These are phyloP conservation scores for Yarrowia galli DNA, from an alignment of 1,139 yeast genomes.

Conservation along the genomic window DNA sequence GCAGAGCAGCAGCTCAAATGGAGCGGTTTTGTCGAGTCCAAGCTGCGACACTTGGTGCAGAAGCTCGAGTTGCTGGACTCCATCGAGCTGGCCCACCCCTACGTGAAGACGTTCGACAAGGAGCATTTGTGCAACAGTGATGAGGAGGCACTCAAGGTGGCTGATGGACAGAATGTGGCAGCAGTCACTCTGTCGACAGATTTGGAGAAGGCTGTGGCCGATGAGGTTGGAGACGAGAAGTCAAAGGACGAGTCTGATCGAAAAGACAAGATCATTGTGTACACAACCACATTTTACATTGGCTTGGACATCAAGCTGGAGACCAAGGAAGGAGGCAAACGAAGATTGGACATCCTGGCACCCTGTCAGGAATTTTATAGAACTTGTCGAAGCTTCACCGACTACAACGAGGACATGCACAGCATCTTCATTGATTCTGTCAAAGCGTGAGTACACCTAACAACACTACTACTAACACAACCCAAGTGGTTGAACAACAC, in stretches of 20 bases:
- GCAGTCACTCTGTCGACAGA: slow-evolving; percentile 43
- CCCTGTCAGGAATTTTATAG: slow-evolving; percentile 91
- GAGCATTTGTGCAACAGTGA: slow-evolving; percentile 62
- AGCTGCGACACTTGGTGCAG: slow-evolving; percentile 76
- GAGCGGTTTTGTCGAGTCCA: slow-evolving; percentile 93
- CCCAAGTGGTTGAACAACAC: too few relatives aligned
- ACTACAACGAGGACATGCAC: slow-evolving; percentile 67
- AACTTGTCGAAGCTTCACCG: slow-evolving; percentile 75
- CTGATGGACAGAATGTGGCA: slow-evolving; percentile 54
- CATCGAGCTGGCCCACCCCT: slow-evolving; percentile 87
- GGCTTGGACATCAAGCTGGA: slow-evolving; percentile 74
- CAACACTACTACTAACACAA: not conserved
- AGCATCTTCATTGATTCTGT: slow-evolving; percentile 74
- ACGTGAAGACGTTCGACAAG: slow-evolving; percentile 74
- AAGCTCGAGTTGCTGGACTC: slow-evolving; percentile 81
- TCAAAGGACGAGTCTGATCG: slow-evolving; percentile 48
- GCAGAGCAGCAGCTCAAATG: slow-evolving; percentile 85
- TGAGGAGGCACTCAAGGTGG: slow-evolving; percentile 61
- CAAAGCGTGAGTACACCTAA: slow-evolving; percentile 56
- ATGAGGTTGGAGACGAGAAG: slow-evolving; percentile 43
- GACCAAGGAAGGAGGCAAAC: slow-evolving; percentile 49
- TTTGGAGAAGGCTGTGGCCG: slow-evolving; percentile 46
- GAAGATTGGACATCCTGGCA: slow-evolving; percentile 80
- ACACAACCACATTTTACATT: slow-evolving; percentile 77
- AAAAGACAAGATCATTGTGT: slow-evolving; percentile 55